These are phyloP conservation scores for Trypanosoma cruzi DNA, from an alignment of 208 protist species.

Conservation along the genomic window DNA sequence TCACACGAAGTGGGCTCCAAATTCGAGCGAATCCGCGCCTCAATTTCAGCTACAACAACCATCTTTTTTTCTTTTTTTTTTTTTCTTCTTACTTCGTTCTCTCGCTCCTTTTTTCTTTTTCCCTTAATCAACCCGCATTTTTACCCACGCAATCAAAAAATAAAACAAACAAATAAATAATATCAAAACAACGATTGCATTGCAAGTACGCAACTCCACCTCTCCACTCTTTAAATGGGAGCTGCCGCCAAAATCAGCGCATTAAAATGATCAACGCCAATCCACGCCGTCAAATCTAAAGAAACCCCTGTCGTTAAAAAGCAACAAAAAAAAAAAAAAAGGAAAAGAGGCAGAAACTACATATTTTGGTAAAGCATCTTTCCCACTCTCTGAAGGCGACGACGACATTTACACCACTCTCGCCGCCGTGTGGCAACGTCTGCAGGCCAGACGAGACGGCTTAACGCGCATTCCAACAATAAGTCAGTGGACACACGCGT, in stretches of 20 bases:
- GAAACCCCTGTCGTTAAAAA: too few relatives aligned
- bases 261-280: neutral
- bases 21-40: constrained; percentile 38
- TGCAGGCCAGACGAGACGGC: constrained; percentile 33
- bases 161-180: constrained; percentile 13
- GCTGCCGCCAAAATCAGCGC: neutral
- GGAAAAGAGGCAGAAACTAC: constrained; percentile 20
- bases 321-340: too few relatives aligned
- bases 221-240: neutral
- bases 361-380: constrained; percentile 43
- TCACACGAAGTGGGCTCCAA: constrained; percentile 40
- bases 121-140: neutral
- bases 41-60: constrained; percentile 26
- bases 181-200: neutral
- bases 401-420: constrained; percentile 35
- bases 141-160: constrained; percentile 14
- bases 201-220: neutral
- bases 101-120: too few relatives aligned
- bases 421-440: constrained; percentile 28
- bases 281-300: neutral
- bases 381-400: constrained; percentile 48
- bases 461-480: constrained; percentile 49
- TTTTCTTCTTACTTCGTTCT: neutral
- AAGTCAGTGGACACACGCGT: constrained; percentile 32
- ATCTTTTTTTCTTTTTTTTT: constrained; percentile 18